A percentile compares a stretch with the other conserved stretches of the same genome.
Evolutionary conservation across 2,329 filamentous ascomycete species (phyloP).

Genomic region (Fusarium xyrophilum): DNA sequence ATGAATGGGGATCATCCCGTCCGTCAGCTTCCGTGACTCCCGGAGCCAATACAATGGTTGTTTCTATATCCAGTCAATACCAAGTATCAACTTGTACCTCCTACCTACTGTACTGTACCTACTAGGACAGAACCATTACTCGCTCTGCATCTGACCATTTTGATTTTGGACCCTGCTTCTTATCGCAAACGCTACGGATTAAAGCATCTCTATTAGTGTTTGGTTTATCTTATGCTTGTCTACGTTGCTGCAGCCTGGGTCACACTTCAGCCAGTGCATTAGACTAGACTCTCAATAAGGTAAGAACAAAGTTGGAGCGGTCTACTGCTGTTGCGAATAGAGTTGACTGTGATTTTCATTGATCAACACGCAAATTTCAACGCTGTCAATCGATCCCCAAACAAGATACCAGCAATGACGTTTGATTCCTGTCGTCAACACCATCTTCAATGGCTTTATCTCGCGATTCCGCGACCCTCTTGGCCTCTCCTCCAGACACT

Average conservation of each 20-base stretch:
- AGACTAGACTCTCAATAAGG: conserved; percentile 15
- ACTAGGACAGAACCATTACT: not conserved
- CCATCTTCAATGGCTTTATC: not conserved
- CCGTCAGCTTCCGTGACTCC: conserved; percentile 26
- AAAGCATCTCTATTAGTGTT: not conserved
- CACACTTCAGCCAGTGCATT: conserved; percentile 12
- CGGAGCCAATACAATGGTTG: conserved; percentile 21
- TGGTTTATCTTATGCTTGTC: conserved; percentile 6
- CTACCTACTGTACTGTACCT: not conserved
- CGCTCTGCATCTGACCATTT: not conserved
- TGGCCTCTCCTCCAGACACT: not conserved
- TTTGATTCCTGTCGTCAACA: not conserved
- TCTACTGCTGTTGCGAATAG: conserved; percentile 14
- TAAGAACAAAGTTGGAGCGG: conserved; percentile 25
- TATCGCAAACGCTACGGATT: not conserved
- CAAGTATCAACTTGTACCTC: not conserved
- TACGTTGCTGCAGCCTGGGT: not conserved
- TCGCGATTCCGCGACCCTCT: not conserved
- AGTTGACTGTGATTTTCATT: conserved; percentile 14
- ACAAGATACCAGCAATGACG: not conserved
- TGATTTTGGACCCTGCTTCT: not conserved
- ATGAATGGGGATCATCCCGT: not conserved
- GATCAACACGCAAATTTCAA: not conserved
- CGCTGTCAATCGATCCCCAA: not conserved
- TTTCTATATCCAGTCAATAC: conserved; percentile 1